Conservation (phyloP, 768 basidiomycete species). For the Podaxis sp. region DNA sequence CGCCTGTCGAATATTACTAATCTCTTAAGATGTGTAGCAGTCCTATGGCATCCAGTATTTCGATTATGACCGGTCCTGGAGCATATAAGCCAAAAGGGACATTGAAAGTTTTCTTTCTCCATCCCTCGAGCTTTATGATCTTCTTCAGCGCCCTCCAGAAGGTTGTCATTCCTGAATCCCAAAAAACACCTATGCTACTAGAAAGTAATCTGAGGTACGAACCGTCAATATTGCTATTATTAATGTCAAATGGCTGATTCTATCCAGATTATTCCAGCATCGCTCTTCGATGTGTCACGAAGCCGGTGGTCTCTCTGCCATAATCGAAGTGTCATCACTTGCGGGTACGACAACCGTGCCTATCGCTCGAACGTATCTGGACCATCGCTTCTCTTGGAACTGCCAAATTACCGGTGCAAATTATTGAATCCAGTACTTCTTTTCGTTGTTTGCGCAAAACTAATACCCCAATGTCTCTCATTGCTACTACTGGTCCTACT, state of each 20-base stretch:
- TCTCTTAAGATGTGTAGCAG: not conserved
- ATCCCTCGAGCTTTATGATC: not conserved
- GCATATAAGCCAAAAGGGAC: not conserved
- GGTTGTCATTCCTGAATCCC: not conserved
- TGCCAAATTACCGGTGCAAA: not conserved
- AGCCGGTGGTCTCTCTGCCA: not conserved
- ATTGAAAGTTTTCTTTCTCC: not conserved
- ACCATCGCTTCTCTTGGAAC: too few species aligned
- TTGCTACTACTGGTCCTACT: not conserved
- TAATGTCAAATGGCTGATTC: not conserved
- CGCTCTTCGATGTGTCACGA: not conserved
- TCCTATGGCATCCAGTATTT: not conserved
- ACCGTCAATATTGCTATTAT: not conserved
- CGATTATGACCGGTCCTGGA: not conserved
- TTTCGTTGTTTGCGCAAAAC: too few species aligned
- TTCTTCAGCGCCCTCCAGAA: not conserved
- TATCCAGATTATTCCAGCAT: not conserved
- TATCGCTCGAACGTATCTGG: not conserved
- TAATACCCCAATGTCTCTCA: not conserved
- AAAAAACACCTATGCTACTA: not conserved
- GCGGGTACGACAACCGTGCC: not conserved
- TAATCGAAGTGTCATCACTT: not conserved
- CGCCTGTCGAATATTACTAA: not conserved
- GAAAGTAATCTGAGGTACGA: not conserved
- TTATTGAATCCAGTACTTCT: not conserved